Base-by-base conservation (phyloP, 371 early-diverging fungal genomes). In the Mortierella sp. region DNA sequence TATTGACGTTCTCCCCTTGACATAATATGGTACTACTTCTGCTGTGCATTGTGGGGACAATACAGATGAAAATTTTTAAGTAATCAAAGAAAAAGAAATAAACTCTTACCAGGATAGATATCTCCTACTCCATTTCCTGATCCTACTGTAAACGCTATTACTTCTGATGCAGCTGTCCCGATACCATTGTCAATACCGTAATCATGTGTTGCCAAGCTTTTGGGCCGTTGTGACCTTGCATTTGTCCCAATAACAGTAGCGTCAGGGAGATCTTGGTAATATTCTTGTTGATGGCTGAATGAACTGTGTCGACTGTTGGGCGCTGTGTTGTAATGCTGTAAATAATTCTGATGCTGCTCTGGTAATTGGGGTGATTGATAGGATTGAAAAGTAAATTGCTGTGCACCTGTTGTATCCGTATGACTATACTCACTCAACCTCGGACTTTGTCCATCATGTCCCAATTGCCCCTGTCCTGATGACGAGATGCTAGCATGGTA, bases 241-340 rank as follows among this genome's bases (percentile, higher is more conserved):
- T 51, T 26, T 23, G 53, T 26, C 1, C 17, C 47, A 47, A 47
- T 19, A 47, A 47, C 47, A 47, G 13, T 13, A 40, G 65, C 42
- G 10, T 54, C 54, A 6, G 67, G 68, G 17, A 60, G 40, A 66
- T 69, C 72, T 47, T 69, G 66, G 40, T 70, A 60, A 28, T 65
- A 73, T 49, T 73, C 74, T n/a, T 31, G 65, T 49, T 60, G 63
- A 43, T 67, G 67, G n/a, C 53, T 60, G 53, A 67, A 59, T 32
- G 71, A 64, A 31, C 54, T 32, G 65, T 64, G 65, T 43, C 61
- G 64, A 28, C 64, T 64, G 31, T 64, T 73, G 13, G 67, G 54
- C 8, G 66, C 73, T 37, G 67, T 66, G 40, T 63, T 59, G 19
- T 53, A 64, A 13, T 74, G 75, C 22, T 74, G 68, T 12, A 56